phyloP scores from a whole-genome alignment of 1,139 yeast species.

The Lodderomyces theae region DNA sequence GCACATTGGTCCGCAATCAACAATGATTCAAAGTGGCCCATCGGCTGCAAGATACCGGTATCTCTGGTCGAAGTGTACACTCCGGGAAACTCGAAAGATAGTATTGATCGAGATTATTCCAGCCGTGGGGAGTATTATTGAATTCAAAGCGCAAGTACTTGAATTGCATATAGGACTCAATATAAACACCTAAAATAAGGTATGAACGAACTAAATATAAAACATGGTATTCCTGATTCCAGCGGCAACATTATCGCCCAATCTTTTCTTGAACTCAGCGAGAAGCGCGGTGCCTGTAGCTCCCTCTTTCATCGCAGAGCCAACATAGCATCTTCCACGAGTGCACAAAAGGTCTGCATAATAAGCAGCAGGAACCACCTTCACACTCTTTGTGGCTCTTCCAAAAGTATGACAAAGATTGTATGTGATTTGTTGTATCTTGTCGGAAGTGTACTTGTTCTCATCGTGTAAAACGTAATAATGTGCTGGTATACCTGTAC shows the following conservation, averaged over 20 bases:
- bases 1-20: conserved; percentile 37
- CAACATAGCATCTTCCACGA: conserved; percentile 14
- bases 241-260: conserved; percentile 12
- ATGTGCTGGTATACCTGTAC: conserved; percentile 17
- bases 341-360: conserved; percentile 16
- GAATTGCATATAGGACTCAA: neutral
- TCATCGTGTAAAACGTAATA: conserved; percentile 16
- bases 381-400: conserved; percentile 16
- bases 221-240: conserved; percentile 13
- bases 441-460: conserved; percentile 13
- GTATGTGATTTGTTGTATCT: conserved; percentile 14
- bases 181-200: neutral
- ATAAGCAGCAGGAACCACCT: conserved; percentile 16
- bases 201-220: conserved; percentile 9
- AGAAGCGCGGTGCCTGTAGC: conserved; percentile 8
- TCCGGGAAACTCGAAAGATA: conserved; percentile 7
- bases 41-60: conserved; percentile 40
- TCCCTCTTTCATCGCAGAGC: conserved; percentile 5
- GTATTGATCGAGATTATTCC: conserved; percentile 9
- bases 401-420: conserved; percentile 16
- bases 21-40: conserved; percentile 46
- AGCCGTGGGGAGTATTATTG: conserved; percentile 16
- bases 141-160: neutral
- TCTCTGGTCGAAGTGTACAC: conserved; percentile 15
- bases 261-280: conserved; percentile 4